Conservation (phyloP, 768 basidiomycete genomes). For the Udeniomyces megalosporus region DNA sequence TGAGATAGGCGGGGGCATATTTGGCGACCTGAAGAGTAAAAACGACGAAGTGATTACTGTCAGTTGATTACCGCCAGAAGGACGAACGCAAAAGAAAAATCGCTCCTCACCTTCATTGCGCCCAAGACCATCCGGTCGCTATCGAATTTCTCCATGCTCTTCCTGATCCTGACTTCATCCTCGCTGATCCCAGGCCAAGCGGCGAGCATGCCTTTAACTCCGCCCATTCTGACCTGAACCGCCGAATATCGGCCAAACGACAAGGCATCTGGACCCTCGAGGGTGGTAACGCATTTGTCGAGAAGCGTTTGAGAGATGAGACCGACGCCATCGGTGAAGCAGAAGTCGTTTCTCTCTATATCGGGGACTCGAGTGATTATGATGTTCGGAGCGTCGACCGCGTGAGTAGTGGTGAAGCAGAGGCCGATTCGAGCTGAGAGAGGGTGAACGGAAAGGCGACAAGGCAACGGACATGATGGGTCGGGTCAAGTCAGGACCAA, state of each 20-base stretch:
- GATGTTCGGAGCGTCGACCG: not conserved
- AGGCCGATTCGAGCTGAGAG: not conserved
- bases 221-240: constrained; percentile 10
- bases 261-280: not conserved
- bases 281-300: not conserved
- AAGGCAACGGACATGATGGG: no score
- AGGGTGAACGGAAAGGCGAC: no score
- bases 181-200: not conserved
- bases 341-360: not conserved
- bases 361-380: not conserved
- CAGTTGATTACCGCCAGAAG: no score
- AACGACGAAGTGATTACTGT: no score
- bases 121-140: not conserved
- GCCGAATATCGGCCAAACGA: not conserved
- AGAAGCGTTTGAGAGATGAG: not conserved
- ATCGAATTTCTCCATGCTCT: constrained; percentile 8
- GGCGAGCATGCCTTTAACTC: constrained; percentile 6
- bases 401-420: constrained; percentile 4
- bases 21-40: not conserved
- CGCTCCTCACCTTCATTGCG: constrained; percentile 6
- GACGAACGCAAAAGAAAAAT: no score
- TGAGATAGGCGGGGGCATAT: not conserved
- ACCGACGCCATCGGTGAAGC: constrained; percentile 13
- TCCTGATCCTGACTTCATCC: not conserved
- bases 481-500: no score